phyloP scores from a whole-genome alignment of 495 filamentous ascomycete genomes.

The Neurospora sp. region DNA sequence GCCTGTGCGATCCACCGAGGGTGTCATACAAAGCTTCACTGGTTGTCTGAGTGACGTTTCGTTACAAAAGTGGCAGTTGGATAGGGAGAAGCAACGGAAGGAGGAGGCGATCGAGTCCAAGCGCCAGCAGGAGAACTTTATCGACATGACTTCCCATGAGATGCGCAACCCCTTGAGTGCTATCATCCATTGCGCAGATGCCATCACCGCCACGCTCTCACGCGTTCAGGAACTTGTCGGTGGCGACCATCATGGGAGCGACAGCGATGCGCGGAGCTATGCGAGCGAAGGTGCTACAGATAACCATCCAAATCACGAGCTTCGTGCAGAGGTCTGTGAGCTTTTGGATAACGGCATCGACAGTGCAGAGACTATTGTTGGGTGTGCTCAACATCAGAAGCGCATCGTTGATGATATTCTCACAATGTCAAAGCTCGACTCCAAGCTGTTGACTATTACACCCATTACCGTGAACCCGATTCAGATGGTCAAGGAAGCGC shows the following conservation, averaged over 20 bases:
- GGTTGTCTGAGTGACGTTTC: conserved; percentile 31
- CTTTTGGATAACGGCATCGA: conserved; percentile 50
- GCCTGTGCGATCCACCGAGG: conserved; percentile 22
- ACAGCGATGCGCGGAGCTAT: background rate
- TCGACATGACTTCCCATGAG: conserved; percentile 71
- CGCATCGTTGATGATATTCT: conserved; percentile 73
- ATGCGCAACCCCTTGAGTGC: conserved; percentile 67
- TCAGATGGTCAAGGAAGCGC: conserved; percentile 46
- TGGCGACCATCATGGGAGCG: background rate
- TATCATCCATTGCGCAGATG: conserved; percentile 61
- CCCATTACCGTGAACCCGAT: conserved; percentile 57
- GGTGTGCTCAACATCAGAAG: conserved; percentile 70
- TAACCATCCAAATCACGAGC: background rate
- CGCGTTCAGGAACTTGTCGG: conserved; percentile 21
- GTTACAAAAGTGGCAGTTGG: conserved; percentile 28
- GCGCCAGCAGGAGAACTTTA: conserved; percentile 56
- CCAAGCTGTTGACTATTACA: conserved; percentile 56
- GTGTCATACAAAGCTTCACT: conserved; percentile 24
- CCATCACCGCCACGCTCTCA: conserved; percentile 24
- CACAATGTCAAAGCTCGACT: conserved; percentile 70
- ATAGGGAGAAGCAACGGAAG: conserved; percentile 27
- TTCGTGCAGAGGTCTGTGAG: conserved; percentile 13
- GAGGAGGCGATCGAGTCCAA: conserved; percentile 37
- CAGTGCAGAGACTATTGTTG: conserved; percentile 63
- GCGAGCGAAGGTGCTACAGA: background rate